Percentiles rank a stretch among this genome's conserved stretches.
These are phyloP conservation scores for Bifiguratus adelaidae DNA, from an alignment of 192 early-diverging fungal species.

Conservation along the genomic window DNA sequence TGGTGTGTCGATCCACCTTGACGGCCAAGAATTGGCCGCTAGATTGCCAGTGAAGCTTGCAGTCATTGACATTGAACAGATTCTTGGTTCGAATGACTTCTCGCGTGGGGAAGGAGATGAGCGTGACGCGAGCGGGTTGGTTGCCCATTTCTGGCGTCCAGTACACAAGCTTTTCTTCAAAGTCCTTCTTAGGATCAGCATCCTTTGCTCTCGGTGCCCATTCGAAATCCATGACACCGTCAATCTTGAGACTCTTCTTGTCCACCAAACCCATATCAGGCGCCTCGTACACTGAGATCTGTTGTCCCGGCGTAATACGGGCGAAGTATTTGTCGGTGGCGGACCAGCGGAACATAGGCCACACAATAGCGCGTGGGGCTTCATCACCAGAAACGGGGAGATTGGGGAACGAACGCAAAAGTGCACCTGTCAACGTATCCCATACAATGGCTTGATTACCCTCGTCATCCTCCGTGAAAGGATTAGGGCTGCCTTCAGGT, in stretches of 20 bases:
- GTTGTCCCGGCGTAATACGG: constrained; percentile 58
- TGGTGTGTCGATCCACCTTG: constrained; percentile 80
- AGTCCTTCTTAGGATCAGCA: constrained; percentile 19
- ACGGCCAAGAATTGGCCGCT: constrained; percentile 86
- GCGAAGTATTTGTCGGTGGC: constrained; percentile 92
- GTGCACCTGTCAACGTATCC: constrained; percentile 78
- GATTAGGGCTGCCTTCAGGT: constrained; percentile 59
- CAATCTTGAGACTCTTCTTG: constrained; percentile 88
- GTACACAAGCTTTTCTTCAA: constrained; percentile 71
- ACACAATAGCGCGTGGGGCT: constrained; percentile 54
- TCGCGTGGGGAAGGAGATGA: constrained; percentile 73
- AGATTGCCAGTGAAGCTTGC: constrained; percentile 87
- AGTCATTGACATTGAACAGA: constrained; percentile 87
- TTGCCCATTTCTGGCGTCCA: constrained; percentile 95
- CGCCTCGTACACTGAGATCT: constrained; percentile 88
- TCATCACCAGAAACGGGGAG: constrained; percentile 25
- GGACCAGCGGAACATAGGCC: constrained; percentile 98
- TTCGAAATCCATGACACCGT: constrained; percentile 66
- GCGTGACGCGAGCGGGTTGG: constrained; percentile 93
- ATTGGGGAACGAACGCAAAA: constrained; percentile 83
- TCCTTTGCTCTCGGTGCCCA: constrained; percentile 49
- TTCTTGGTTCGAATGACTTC: constrained; percentile 93
- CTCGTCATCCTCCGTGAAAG: constrained; percentile 56
- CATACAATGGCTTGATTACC: constrained; percentile 77
- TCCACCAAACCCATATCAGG: constrained; percentile 86